Evolutionary conservation across 805 yeast genomes (phyloP).

Genomic region (Ogataea haglerorum): DNA sequence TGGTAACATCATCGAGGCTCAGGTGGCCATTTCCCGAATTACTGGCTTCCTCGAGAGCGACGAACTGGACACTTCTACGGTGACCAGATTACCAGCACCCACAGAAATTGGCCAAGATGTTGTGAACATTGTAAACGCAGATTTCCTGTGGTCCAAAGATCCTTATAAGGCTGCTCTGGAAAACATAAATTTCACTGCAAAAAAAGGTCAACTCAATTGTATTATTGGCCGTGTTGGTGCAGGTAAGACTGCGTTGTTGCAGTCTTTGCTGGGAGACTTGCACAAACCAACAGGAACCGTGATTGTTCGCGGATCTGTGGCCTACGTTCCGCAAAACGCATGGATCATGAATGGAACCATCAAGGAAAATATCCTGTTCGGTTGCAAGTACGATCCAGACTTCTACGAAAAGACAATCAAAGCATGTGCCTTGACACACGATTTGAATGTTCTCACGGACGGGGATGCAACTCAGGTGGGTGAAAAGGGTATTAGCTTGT

Average conservation of each 20-base stretch:
- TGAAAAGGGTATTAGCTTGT: constrained; percentile 89
- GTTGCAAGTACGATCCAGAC: constrained; percentile 72
- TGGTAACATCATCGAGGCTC: constrained; percentile 82
- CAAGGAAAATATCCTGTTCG: constrained; percentile 82
- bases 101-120: constrained; percentile 62
- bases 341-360: constrained; percentile 96
- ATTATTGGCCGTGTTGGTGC: constrained; percentile 87
- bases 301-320: constrained; percentile 68
- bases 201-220: constrained; percentile 77
- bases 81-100: constrained; percentile 48
- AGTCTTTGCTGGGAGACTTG: constrained; percentile 78
- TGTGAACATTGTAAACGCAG: constrained; percentile 59
- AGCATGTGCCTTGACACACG: constrained; percentile 83
- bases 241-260: constrained; percentile 82
- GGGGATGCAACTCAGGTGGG: constrained; percentile 92
- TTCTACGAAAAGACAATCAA: constrained; percentile 75
- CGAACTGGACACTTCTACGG: constrained; percentile 74
- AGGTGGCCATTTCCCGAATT: constrained; percentile 76
- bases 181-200: constrained; percentile 58
- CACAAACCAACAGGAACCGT: constrained; percentile 73
- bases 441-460: constrained; percentile 70
- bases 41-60: constrained; percentile 66
- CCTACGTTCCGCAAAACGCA: constrained; percentile 89
- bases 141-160: constrained; percentile 74
- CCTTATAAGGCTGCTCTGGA: constrained; percentile 69